Percentiles rank a stretch among this genome's conserved stretches.
These are phyloP conservation scores for Eutrema salsugineum DNA, from an alignment of 441 rosid genomes.

Conservation along the genomic window DNA sequence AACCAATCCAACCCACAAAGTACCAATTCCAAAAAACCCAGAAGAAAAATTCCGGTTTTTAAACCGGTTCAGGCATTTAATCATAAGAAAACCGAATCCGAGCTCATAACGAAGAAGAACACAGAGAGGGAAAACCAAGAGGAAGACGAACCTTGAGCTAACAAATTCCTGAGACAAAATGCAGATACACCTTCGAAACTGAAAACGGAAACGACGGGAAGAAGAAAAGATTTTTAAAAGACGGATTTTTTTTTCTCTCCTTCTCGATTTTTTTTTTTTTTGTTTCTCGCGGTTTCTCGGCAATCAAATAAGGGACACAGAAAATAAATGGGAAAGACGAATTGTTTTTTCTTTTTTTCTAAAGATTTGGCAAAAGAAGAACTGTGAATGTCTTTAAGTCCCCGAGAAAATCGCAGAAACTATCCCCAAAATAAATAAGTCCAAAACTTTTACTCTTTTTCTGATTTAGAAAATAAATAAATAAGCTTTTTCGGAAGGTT, in stretches of 20 bases:
- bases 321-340: constrained; percentile 1
- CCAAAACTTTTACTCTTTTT: neutral
- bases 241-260: too few species aligned
- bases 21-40: neutral
- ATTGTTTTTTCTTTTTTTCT: neutral
- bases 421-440: neutral
- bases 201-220: constrained; percentile 9
- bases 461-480: neutral
- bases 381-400: constrained; percentile 14
- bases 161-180: constrained; percentile 10
- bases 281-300: constrained; percentile 30
- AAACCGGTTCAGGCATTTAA: neutral
- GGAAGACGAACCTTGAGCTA: constrained; percentile 3
- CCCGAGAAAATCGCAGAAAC: constrained; percentile 17
- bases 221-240: neutral
- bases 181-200: constrained; percentile 5
- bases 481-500: neutral
- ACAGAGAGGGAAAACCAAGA: neutral
- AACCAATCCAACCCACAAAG: constrained; percentile 2
- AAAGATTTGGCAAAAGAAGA: constrained; percentile 5
- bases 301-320: constrained; percentile 25
- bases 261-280: too few species aligned
- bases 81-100: neutral
- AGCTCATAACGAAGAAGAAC: neutral
- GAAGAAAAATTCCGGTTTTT: neutral